Conservation (phyloP, 768 basidiomycete genomes). For the Rhodotorula graminis region DNA sequence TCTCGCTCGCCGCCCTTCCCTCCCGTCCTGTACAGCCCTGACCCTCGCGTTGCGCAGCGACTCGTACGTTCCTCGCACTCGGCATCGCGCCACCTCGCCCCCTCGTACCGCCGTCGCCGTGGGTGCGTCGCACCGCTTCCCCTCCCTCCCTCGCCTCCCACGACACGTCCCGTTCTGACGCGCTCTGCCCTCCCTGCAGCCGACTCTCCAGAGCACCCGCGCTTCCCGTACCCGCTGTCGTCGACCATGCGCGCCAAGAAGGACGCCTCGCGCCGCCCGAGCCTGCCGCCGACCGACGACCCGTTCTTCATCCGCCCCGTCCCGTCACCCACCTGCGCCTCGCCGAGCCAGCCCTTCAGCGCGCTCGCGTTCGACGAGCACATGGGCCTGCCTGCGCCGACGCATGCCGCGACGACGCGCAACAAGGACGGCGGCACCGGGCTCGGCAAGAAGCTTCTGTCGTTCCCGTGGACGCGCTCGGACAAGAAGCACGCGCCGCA, state of each 20-base stretch:
- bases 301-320: slow-evolving; percentile 11
- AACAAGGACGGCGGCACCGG: not conserved
- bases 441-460: slow-evolving; percentile 28
- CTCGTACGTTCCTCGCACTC: too few species aligned
- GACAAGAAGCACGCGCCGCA: slow-evolving; percentile 23
- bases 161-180: not conserved
- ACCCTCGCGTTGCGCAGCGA: too few species aligned
- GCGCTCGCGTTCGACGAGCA: slow-evolving; percentile 13
- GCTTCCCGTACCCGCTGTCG: not conserved
- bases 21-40: too few species aligned
- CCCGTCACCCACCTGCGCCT: not conserved
- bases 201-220: not conserved
- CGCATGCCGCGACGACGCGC: too few species aligned
- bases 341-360: not conserved
- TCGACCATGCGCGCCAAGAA: slow-evolving; percentile 28
- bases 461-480: slow-evolving; percentile 17
- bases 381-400: slow-evolving; percentile 2
- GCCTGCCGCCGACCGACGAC: not conserved
- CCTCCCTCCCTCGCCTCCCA: not conserved
- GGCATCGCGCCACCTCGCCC: too few species aligned
- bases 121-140: not conserved
- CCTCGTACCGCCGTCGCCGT: not conserved
- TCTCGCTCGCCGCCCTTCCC: too few species aligned
- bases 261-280: not conserved
- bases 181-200: not conserved